Percentiles rank a stretch among this genome's conserved stretches.
Conservation (phyloP, 2,329 filamentous ascomycete genomes). For the Talaromyces funiculosus region DNA sequence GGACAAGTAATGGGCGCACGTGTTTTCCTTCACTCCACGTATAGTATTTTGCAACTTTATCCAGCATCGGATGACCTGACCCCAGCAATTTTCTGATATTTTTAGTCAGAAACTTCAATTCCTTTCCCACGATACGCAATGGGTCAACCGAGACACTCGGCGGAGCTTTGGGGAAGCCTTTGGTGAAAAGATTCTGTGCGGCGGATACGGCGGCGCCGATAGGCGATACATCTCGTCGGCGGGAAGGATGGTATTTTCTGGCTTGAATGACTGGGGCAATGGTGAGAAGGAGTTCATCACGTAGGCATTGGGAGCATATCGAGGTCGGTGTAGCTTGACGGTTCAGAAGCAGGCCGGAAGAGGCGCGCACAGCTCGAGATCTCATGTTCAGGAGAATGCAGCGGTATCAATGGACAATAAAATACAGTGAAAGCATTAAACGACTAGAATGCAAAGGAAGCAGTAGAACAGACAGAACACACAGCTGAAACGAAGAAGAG, state of each 20-base stretch:
- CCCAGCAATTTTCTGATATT: constrained; percentile 91
- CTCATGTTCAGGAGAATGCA: constrained; percentile 23
- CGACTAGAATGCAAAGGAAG: background rate
- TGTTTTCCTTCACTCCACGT: constrained; percentile 96
- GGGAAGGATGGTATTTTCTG: constrained; percentile 36
- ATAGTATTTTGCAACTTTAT: constrained; percentile 97
- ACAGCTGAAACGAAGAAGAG: background rate
- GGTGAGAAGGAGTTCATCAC: constrained; percentile 27
- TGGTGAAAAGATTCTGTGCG: constrained; percentile 45
- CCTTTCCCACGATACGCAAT: constrained; percentile 82
- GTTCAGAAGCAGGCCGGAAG: constrained; percentile 30
- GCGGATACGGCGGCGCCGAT: constrained; percentile 46
- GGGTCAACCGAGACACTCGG: constrained; percentile 73
- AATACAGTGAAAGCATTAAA: constrained; percentile 1
- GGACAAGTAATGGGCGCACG: constrained; percentile 85
- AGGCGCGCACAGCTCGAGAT: constrained; percentile 33
- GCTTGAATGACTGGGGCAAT: constrained; percentile 22
- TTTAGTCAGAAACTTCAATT: constrained; percentile 91
- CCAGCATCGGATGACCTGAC: constrained; percentile 87
- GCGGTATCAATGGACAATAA: background rate
- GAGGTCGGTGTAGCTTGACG: constrained; percentile 24
- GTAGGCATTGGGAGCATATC: constrained; percentile 39
- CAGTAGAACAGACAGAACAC: background rate
- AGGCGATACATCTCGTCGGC: constrained; percentile 36
- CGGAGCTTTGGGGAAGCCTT: constrained; percentile 36